A percentile compares a stretch with the other conserved stretches of the same genome.
These are phyloP conservation scores for Circinella minor DNA, from an alignment of 371 early-diverging fungal species.

Conservation along the genomic window DNA sequence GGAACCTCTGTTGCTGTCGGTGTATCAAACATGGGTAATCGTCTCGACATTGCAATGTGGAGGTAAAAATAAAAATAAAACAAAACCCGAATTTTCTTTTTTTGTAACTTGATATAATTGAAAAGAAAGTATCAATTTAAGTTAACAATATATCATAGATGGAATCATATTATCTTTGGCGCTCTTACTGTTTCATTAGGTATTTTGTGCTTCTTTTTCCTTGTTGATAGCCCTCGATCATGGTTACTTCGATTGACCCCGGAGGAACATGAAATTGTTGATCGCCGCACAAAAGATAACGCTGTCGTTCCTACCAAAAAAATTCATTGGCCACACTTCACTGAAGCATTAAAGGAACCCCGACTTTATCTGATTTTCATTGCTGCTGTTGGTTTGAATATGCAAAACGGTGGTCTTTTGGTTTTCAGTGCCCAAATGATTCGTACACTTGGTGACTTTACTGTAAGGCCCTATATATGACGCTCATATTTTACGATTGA, in stretches of 20 bases:
- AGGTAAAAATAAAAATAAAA: constrained; percentile 21
- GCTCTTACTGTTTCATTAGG: constrained; percentile 34
- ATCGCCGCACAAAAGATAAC: constrained; percentile 38
- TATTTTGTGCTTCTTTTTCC: constrained; percentile 30
- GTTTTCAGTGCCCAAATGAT: constrained; percentile 41
- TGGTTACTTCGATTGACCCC: constrained; percentile 31
- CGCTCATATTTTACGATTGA: too few relatives aligned
- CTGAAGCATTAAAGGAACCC: constrained; percentile 40
- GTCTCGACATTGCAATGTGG: constrained; percentile 27
- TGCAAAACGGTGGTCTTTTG: constrained; percentile 41
- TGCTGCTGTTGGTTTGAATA: constrained; percentile 22
- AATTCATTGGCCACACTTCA: constrained; percentile 30
- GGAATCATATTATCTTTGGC: constrained; percentile 44
- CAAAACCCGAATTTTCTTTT: too few relatives aligned
- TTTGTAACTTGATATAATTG: background rate
- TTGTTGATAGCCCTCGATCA: constrained; percentile 36
- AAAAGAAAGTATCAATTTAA: too few relatives aligned
- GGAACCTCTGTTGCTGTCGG: constrained; percentile 35
- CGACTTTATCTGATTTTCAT: constrained; percentile 32
- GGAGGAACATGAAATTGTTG: constrained; percentile 36
- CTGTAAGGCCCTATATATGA: constrained; percentile 25
- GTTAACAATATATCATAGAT: background rate
- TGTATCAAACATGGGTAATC: constrained; percentile 28
- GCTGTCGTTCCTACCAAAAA: constrained; percentile 29
- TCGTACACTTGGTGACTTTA: constrained; percentile 33